A percentile compares a stretch with the other conserved stretches of the same genome.
phyloP scores from a whole-genome alignment of 2,329 filamentous ascomycete genomes.

The Fusarium stilboides region DNA sequence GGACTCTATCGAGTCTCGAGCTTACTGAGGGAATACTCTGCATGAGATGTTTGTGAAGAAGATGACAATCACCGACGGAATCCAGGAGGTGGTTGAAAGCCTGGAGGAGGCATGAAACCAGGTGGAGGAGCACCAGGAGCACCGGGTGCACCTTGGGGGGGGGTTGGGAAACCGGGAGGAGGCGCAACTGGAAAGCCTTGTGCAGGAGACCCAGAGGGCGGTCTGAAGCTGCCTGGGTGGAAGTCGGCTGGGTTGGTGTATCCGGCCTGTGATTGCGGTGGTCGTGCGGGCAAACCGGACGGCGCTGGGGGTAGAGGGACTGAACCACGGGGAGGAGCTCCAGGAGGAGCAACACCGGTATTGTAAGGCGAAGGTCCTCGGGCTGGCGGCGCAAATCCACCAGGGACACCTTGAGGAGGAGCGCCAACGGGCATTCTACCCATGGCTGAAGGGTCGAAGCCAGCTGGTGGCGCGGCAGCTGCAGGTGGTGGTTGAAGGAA shows the following conservation, averaged over 20 bases:
- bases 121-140: constrained; percentile 58
- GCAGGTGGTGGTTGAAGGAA: constrained; percentile 66
- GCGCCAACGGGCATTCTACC: constrained; percentile 49
- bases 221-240: constrained; percentile 61
- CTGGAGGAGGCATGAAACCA: constrained; percentile 59
- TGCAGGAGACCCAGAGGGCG: constrained; percentile 55
- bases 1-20: constrained; percentile 33
- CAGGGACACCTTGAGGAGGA: constrained; percentile 56
- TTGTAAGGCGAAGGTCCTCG: constrained; percentile 56
- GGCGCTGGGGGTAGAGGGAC: constrained; percentile 64
- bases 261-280: constrained; percentile 62
- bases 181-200: constrained; percentile 59
- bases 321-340: constrained; percentile 50
- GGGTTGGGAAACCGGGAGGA: constrained; percentile 59
- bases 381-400: constrained; percentile 57
- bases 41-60: constrained; percentile 26
- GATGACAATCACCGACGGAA: constrained; percentile 55
- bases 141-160: constrained; percentile 53
- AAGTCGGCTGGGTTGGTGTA: constrained; percentile 65
- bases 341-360: constrained; percentile 47
- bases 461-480: constrained; percentile 48
- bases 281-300: constrained; percentile 65
- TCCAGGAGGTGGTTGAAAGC: constrained; percentile 64
- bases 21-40: constrained; percentile 33
- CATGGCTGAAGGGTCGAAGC: constrained; percentile 57